Evolutionary conservation across 306 rosid genomes (phyloP).

Genomic region (Pterocarpus santalinus): DNA sequence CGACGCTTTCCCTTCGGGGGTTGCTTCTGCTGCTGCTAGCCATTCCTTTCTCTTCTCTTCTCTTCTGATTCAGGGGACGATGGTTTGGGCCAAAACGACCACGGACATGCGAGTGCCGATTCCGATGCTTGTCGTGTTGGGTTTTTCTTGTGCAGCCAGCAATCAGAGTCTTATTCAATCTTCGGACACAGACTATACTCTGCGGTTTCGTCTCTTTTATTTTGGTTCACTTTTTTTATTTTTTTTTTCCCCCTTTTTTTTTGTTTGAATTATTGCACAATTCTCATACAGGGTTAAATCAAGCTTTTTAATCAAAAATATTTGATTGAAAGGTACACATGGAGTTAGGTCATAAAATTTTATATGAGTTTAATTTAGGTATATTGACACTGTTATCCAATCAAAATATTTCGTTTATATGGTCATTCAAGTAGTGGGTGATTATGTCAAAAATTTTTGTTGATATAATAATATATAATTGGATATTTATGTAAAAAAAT

Average conservation of each 20-base stretch:
- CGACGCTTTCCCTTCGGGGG: constrained; percentile 66
- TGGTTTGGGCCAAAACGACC: constrained; percentile 43
- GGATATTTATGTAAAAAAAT: too few species aligned
- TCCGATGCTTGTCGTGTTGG: neutral
- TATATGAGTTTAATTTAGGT: too few species aligned
- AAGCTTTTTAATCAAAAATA: too few species aligned
- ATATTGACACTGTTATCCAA: too few species aligned
- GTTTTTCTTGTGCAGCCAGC: neutral
- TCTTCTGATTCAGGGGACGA: constrained; percentile 10
- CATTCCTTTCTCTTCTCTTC: constrained; percentile 50
- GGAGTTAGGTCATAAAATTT: too few species aligned
- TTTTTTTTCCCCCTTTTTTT: neutral
- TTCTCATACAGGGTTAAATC: neutral
- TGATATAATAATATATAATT: too few species aligned
- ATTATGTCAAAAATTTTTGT: too few species aligned
- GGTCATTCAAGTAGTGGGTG: too few species aligned
- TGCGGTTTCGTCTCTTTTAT: neutral
- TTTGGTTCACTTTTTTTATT: too few species aligned
- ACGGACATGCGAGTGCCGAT: neutral
- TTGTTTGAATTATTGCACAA: neutral
- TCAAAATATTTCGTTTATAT: too few species aligned
- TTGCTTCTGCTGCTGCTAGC: constrained; percentile 71
- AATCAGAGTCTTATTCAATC: constrained; percentile 16
- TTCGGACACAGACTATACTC: neutral
- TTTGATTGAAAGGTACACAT: too few species aligned